Evolutionary conservation across 2,329 filamentous ascomycete genomes (phyloP).

Genomic region (Colletotrichum navitas): DNA sequence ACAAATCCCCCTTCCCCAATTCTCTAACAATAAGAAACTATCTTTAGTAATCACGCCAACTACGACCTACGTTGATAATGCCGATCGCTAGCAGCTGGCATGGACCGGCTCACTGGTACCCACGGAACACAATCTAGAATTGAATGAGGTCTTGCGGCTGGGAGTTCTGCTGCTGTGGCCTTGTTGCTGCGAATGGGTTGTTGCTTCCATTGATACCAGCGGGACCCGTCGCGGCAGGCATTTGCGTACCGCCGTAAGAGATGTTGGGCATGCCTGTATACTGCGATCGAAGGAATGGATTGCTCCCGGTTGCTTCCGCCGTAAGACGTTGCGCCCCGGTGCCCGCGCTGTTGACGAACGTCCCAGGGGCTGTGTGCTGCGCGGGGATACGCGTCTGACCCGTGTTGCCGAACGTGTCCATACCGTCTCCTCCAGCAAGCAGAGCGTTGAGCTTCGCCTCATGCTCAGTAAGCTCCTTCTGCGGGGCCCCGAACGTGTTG

Average conservation of each 20-base stretch:
- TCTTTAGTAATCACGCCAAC: slow-evolving; percentile 12
- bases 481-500: slow-evolving; percentile 51
- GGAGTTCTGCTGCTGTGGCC: slow-evolving; percentile 61
- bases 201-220: slow-evolving; percentile 67
- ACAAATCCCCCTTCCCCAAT: not conserved
- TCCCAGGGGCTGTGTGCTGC: slow-evolving; percentile 95
- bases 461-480: slow-evolving; percentile 71
- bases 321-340: slow-evolving; percentile 79
- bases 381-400: slow-evolving; percentile 94
- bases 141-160: slow-evolving; percentile 73
- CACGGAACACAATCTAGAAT: slow-evolving; percentile 58
- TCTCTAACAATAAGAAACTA: slow-evolving; percentile 9
- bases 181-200: slow-evolving; percentile 71
- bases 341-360: slow-evolving; percentile 96
- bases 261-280: slow-evolving; percentile 81
- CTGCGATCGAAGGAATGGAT: slow-evolving; percentile 89
- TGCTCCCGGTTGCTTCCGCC: slow-evolving; percentile 81
- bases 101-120: not conserved
- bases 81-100: slow-evolving; percentile 5
- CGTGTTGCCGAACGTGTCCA: slow-evolving; percentile 98
- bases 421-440: slow-evolving; percentile 87
- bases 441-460: slow-evolving; percentile 87
- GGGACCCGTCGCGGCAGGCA: slow-evolving; percentile 69
- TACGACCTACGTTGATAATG: slow-evolving; percentile 11
- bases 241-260: slow-evolving; percentile 62